Evolutionary conservation across 192 early-diverging fungal genomes (phyloP).

Genomic region (Jimgerdemannia flammicorona): DNA sequence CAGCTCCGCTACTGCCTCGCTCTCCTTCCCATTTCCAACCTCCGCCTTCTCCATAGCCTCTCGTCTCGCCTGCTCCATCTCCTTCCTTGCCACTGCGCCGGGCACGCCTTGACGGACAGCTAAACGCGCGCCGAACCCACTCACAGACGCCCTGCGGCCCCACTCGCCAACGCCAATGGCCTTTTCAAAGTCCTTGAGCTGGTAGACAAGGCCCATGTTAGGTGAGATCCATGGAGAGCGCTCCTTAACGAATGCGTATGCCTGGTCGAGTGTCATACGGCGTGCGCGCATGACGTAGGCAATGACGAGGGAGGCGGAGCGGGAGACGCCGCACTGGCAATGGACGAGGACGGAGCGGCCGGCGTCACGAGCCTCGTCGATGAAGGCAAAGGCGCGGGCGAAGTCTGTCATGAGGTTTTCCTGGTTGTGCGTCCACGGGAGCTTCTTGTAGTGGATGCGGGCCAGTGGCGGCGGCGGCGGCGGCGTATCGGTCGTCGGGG

Average conservation of each 20-base stretch:
- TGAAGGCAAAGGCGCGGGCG: constrained; percentile 56
- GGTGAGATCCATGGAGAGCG: constrained; percentile 74
- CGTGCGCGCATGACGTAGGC: constrained; percentile 83
- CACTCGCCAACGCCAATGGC: constrained; percentile 4
- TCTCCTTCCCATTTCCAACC: not conserved
- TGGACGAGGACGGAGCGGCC: constrained; percentile 71
- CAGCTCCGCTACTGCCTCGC: not conserved
- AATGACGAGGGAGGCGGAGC: constrained; percentile 83
- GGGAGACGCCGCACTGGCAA: constrained; percentile 87
- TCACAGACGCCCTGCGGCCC: not conserved
- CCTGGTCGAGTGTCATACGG: constrained; percentile 48
- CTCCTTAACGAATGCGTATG: constrained; percentile 74
- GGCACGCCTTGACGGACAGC: not conserved
- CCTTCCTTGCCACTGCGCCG: not conserved
- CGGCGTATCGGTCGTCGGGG: not conserved
- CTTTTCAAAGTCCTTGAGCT: constrained; percentile 69
- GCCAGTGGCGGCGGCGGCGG: not conserved
- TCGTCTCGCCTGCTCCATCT: not conserved
- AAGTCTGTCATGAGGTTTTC: constrained; percentile 60
- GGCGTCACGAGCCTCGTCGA: constrained; percentile 51
- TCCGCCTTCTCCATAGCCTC: too few species aligned
- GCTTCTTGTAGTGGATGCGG: constrained; percentile 55
- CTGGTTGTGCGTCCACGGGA: constrained; percentile 74
- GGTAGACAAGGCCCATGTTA: constrained; percentile 76
- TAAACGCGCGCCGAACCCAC: not conserved